Evolutionary conservation across 2,329 filamentous ascomycete genomes (phyloP), one percentile per base, ranked within the genome.

Genomic region (Arthrobotrys pseudoclavata): DNA sequence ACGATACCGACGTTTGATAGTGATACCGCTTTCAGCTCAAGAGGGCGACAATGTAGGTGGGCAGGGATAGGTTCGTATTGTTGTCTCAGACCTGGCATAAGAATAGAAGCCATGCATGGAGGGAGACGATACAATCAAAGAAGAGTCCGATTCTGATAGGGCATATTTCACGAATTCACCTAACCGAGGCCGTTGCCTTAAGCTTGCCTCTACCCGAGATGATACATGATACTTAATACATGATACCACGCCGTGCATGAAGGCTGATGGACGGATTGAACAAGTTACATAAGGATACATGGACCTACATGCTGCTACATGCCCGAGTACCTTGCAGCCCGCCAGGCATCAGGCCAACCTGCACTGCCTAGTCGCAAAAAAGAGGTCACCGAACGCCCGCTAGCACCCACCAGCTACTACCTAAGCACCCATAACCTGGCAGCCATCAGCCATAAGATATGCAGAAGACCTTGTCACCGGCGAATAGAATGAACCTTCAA

Each of bases 341-440:
- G 61, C 61, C 61, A 64, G 45, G 24, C 62, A 52, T 50, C 62
- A 42, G 62, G 62, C 62, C 47, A 50, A 37, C 42, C 18, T 42
- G 64, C 64, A 62, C 69, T 60, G 69, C 69, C 60, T 71, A 40
- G 69, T 66, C 22, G 60, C 57, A 45, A 66, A 63, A 70, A 31
- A 66, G 42, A 57, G 69, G 69, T 71, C 69, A 71, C 69, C 69
- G 69, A 71, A 71, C 42, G 52, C 57, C 68, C 40, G 22, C 26
- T 24, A 12, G 47, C 12, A 24, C 29, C 7, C 4, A n/a, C 15
- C 20, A 34, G 7, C 10, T n/a, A 40, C 10, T 3, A 4, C 13
- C 34, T 29, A 29, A 37, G 6, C 37, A 40, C 37, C 13, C 37
- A 40, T 15, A 45, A 42, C 52, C 53, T 69, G 64, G 42, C 40